Base-by-base conservation (phyloP, 495 filamentous ascomycete genomes). In the Xylaria nigripes region DNA sequence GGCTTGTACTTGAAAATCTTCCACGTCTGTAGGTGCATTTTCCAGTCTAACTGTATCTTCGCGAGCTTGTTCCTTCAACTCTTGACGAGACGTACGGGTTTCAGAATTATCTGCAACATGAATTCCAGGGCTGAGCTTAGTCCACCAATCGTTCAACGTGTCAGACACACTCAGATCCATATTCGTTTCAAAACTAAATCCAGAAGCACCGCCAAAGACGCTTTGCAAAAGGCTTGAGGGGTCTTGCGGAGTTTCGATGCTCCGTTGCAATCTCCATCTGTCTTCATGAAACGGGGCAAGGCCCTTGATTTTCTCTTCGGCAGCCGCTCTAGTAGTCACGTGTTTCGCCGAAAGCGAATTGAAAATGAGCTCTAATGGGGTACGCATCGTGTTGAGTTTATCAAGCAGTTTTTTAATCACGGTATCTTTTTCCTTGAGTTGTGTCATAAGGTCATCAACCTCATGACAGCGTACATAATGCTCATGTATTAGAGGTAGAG, bases 321-420 rank as follows among this genome's bases (percentile, higher is more conserved):
- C 75, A 12, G 60, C 61, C n/a, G 70, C 67, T 45, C 76, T 66
- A 21, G 69, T 68, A 2, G 72, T 54, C 51, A 67, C 76, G 50
- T 71, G 67, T 49, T 76, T 80, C 9, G 79, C 75, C 3, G 78
- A 73, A 18, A 81, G 77, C 15, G 81, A 77, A 15, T 84, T 86
- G 69, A 95, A 89, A 2, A 90, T 75, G 21, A 79, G 73, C 13
- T 81, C 80, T 5, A 92, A 68, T 25, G 90, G 86, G 1, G 80
- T 75, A 1, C 83, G 80, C 43, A 81, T 78, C 0, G 80, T 71
- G 53, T 89, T 86, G n/a, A 93, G 72, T 60, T 87, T 89, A 65
- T 94, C 89, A 8, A 88, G 72, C 21, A 95, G 62, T 54, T 84
- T 87, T 16, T 76, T 72, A 52, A 96, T 87, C 16, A 89, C 78